These are phyloP conservation scores for Opeltia flavorubescens DNA, from an alignment of 495 filamentous ascomycete genomes.

Conservation along the genomic window DNA sequence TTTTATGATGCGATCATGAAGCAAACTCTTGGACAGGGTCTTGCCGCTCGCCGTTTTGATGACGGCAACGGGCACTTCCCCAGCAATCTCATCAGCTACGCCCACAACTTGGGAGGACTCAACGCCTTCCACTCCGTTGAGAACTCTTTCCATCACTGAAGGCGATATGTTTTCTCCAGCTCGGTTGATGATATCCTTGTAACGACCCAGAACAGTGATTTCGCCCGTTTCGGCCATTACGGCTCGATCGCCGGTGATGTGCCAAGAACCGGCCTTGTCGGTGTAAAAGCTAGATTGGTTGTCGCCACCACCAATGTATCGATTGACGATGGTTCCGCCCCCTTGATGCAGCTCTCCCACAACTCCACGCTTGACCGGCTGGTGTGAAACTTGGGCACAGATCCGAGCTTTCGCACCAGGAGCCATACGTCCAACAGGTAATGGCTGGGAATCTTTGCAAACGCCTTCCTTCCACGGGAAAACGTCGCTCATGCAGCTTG, in stretches of 20 bases:
- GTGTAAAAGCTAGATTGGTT: conserved; percentile 21
- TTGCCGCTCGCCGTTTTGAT: not conserved
- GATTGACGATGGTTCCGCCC: conserved; percentile 16
- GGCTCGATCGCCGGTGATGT: conserved; percentile 31
- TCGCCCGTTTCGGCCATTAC: conserved; percentile 23
- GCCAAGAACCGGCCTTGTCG: conserved; percentile 23
- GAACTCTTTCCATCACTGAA: conserved; percentile 23
- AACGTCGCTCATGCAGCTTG: conserved; percentile 11
- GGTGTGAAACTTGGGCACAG: conserved; percentile 12
- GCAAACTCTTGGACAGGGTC: too few relatives aligned
- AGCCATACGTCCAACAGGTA: conserved; percentile 16
- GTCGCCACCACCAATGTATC: conserved; percentile 17
- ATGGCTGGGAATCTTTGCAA: conserved; percentile 6
- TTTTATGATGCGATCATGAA: not conserved
- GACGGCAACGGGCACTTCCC: conserved; percentile 28
- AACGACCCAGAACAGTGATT: conserved; percentile 27
- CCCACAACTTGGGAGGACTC: conserved; percentile 21
- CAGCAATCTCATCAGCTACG: conserved; percentile 23
- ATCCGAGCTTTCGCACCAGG: conserved; percentile 23
- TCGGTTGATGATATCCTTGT: conserved; percentile 36
- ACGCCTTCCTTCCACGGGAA: conserved; percentile 10
- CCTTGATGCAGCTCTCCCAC: conserved; percentile 30
- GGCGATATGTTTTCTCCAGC: conserved; percentile 35
- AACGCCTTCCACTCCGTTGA: conserved; percentile 2
- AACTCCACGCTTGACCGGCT: conserved; percentile 16